Percentiles rank a stretch among this genome's conserved stretches.
These are phyloP conservation scores for Solanum pimpinellifolium DNA, from an alignment of 257 asterid species.

Conservation along the genomic window DNA sequence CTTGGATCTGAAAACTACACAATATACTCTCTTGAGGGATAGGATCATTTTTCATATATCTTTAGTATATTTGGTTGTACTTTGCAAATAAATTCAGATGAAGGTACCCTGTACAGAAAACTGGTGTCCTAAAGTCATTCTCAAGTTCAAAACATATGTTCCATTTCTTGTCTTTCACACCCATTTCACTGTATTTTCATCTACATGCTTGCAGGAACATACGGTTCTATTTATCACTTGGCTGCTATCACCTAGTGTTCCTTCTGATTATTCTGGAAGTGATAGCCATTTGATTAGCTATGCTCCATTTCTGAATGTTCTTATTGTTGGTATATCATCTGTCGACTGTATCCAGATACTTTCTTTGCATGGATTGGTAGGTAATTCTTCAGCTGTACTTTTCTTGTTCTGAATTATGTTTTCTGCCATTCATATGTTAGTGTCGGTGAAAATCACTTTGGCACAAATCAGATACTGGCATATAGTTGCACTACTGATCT, in stretches of 20 bases:
- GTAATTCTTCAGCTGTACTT: conserved; percentile 25
- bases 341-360: conserved; percentile 70
- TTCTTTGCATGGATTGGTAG: conserved; percentile 95
- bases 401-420: neutral
- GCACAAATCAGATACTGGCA: neutral
- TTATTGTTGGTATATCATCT: conserved; percentile 73
- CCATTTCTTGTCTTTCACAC: neutral
- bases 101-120: neutral
- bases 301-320: conserved; percentile 85
- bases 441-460: neutral
- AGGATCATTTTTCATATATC: neutral
- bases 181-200: neutral
- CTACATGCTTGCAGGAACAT: conserved; percentile 64
- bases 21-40: neutral
- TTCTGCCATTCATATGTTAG: neutral
- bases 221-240: conserved; percentile 54
- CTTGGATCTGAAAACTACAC: neutral
- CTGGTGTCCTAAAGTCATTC: neutral
- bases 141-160: neutral
- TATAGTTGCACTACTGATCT: neutral
- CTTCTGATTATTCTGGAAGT: conserved; percentile 56
- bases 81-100: neutral
- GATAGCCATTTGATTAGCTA: conserved; percentile 75
- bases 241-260: conserved; percentile 73
- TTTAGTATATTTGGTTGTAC: neutral